phyloP scores from a whole-genome alignment of 2,329 filamentous ascomycete species.

The Xylaria sp. region DNA sequence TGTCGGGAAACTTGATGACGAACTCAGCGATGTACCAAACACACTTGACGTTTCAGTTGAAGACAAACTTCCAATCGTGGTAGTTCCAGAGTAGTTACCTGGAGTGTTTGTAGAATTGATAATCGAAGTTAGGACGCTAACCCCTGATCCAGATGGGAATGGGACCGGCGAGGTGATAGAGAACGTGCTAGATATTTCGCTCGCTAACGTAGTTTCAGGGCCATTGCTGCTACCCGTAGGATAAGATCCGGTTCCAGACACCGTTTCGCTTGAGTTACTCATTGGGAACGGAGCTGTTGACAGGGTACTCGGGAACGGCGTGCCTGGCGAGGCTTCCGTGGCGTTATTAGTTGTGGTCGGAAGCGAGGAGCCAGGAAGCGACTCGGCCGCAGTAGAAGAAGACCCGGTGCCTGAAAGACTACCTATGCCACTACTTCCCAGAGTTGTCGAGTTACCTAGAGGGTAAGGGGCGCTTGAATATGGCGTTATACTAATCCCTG shows the following conservation, averaged over 20 bases:
- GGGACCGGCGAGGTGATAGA: not conserved
- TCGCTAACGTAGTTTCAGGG: constrained; percentile 1
- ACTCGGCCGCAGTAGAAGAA: not conserved
- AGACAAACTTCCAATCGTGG: not conserved
- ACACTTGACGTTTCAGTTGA: constrained; percentile 1
- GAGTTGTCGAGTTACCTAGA: constrained; percentile 17
- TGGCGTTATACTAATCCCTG: not conserved
- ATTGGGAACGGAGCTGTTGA: constrained; percentile 19
- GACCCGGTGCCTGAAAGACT: constrained; percentile 4
- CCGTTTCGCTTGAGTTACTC: constrained; percentile 16
- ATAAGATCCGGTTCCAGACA: constrained; percentile 14
- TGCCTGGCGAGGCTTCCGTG: not conserved
- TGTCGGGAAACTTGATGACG: constrained; percentile 1
- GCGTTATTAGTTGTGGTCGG: not conserved
- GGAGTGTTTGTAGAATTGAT: not conserved
- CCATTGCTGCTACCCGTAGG: constrained; percentile 7
- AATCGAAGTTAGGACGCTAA: not conserved
- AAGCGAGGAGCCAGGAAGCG: not conserved
- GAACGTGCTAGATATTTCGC: not conserved
- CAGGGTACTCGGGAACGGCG: not conserved
- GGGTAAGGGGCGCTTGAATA: constrained; percentile 12
- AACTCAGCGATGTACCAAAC: not conserved
- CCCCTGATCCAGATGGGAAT: not conserved
- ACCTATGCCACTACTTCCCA: constrained; percentile 6
- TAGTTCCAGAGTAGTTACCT: constrained; percentile 1